Evolutionary conservation across 192 early-diverging fungal species (phyloP).

Genomic region (Coemansia sp.): DNA sequence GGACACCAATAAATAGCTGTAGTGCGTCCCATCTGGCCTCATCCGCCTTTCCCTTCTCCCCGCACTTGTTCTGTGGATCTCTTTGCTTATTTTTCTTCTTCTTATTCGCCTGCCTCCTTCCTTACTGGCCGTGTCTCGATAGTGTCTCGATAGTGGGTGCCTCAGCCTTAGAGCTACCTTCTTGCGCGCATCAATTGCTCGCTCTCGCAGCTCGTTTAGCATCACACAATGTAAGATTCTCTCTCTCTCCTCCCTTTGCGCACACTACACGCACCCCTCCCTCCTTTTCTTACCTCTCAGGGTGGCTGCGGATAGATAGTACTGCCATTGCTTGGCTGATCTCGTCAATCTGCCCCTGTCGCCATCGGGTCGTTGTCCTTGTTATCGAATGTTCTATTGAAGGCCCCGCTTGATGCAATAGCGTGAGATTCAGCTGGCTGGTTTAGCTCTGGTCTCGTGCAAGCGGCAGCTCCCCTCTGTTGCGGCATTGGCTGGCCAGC

Average conservation of each 20-base stretch:
- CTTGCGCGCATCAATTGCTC: too few species aligned
- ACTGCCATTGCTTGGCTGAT: not conserved
- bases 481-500: not conserved
- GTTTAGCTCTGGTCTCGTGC: constrained; percentile 8
- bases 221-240: not conserved
- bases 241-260: not conserved
- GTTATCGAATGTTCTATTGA: not conserved
- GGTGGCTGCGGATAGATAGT: constrained; percentile 2
- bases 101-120: not conserved
- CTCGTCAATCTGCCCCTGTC: too few species aligned
- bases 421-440: not conserved
- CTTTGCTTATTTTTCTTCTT: not conserved
- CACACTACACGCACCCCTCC: not conserved
- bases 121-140: too few species aligned
- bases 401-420: not conserved
- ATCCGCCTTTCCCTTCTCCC: not conserved
- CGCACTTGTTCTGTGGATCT: not conserved
- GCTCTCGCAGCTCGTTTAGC: not conserved
- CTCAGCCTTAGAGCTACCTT: not conserved
- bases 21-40: not conserved
- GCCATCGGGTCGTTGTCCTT: too few species aligned
- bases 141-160: not conserved
- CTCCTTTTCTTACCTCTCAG: not conserved
- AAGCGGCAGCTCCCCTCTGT: not conserved
- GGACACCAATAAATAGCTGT: not conserved